These are phyloP conservation scores for Protea cynaroides DNA, from an alignment of 164 flowering plant species.

Conservation along the genomic window DNA sequence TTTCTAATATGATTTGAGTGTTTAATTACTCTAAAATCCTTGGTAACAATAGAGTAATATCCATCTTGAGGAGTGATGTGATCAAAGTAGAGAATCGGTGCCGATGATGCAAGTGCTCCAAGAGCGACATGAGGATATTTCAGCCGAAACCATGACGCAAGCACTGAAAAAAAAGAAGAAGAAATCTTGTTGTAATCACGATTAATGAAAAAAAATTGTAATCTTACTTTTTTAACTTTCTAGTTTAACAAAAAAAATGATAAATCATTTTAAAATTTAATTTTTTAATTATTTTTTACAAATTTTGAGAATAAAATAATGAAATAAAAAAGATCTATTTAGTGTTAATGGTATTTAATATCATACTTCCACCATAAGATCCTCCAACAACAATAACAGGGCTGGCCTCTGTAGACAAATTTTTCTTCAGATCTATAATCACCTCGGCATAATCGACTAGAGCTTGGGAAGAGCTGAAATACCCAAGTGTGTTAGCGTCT, in stretches of 20 bases:
- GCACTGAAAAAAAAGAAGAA: slow-evolving; percentile 35
- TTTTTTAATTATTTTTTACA: too few species aligned
- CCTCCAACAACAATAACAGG: not conserved
- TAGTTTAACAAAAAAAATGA: too few species aligned
- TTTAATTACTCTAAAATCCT: slow-evolving; percentile 19
- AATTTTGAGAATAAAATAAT: too few species aligned
- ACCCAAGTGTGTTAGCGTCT: not conserved
- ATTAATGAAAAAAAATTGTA: too few species aligned
- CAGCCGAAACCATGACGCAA: slow-evolving; percentile 69
- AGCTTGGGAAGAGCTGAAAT: not conserved
- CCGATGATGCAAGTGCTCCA: slow-evolving; percentile 73
- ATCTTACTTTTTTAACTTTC: too few species aligned
- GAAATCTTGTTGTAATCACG: not conserved
- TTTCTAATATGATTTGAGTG: too few species aligned
- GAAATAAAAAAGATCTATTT: too few species aligned
- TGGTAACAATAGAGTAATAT: slow-evolving; percentile 32
- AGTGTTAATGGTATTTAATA: too few species aligned
- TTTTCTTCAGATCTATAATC: not conserved
- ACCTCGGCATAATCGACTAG: not conserved
- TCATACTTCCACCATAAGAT: not conserved
- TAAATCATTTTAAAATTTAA: too few species aligned
- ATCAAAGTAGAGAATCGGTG: slow-evolving; percentile 63
- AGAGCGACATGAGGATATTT: slow-evolving; percentile 58
- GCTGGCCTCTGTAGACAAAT: not conserved
- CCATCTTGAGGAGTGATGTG: slow-evolving; percentile 38